phyloP scores from a whole-genome alignment of 345 rosid species.

The Salix suchowensis region DNA sequence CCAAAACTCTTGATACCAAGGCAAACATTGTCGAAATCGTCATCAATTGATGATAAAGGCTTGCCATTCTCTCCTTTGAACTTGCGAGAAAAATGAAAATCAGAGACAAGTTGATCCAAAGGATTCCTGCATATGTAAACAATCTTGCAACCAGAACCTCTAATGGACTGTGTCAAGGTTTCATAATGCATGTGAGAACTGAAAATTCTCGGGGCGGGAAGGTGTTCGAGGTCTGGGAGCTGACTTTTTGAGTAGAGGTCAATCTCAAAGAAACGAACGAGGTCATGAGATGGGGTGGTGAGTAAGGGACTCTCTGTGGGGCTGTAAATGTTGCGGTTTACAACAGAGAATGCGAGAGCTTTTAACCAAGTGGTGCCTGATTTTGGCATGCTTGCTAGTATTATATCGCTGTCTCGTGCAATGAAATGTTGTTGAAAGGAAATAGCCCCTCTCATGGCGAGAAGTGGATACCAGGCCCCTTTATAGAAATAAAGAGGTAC shows the following conservation, averaged over 20 bases:
- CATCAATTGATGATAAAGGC: conserved; percentile 22
- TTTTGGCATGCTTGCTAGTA: conserved; percentile 12
- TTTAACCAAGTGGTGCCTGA: too few species aligned
- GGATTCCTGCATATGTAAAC: conserved; percentile 26
- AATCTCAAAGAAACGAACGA: conserved; percentile 37
- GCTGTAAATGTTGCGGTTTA: too few species aligned
- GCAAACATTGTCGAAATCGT: conserved; percentile 20
- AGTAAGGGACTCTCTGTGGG: too few species aligned
- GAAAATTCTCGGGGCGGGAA: conserved; percentile 2
- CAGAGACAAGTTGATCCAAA: conserved; percentile 4
- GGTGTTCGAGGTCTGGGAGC: background rate
- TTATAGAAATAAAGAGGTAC: conserved; percentile 46
- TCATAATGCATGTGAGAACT: too few species aligned
- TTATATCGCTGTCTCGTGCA: conserved; percentile 22
- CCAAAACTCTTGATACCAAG: too few species aligned
- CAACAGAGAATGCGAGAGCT: too few species aligned
- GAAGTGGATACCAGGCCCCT: conserved; percentile 72
- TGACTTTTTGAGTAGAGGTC: conserved; percentile 11
- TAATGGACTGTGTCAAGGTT: background rate
- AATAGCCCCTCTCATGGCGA: conserved; percentile 50
- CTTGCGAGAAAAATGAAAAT: conserved; percentile 7
- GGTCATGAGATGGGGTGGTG: conserved; percentile 35
- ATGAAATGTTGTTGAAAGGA: conserved; percentile 35
- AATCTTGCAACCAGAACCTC: background rate
- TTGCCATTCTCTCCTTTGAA: conserved; percentile 2